Percentiles rank a stretch among this genome's conserved stretches.
Evolutionary conservation across 2,329 filamentous ascomycete genomes (phyloP).

Genomic region (Hymenoscyphus linearis): DNA sequence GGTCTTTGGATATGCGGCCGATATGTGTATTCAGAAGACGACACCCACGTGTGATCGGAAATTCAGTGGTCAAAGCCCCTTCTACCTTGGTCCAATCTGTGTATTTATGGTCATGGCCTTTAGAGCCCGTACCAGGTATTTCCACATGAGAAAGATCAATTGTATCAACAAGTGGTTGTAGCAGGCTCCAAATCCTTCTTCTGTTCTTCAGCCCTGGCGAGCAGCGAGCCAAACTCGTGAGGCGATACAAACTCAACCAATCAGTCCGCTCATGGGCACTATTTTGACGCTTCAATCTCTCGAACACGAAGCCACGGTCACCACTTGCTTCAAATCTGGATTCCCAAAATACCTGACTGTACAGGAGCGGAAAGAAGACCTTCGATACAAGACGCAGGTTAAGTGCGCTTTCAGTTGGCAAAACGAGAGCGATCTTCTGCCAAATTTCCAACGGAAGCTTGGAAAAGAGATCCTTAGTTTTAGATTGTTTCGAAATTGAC

Average conservation of each 20-base stretch:
- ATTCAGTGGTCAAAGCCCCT: not conserved
- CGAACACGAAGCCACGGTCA: not conserved
- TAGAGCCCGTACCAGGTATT: not conserved
- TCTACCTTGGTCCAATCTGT: not conserved
- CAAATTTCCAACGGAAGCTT: not conserved
- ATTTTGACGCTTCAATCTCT: not conserved
- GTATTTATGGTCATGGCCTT: not conserved
- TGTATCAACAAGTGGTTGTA: not conserved
- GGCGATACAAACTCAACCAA: slow-evolving; percentile 2
- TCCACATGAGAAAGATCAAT: not conserved
- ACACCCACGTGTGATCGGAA: not conserved
- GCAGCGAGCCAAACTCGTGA: not conserved
- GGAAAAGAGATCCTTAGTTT: not conserved
- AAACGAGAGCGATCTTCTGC: not conserved
- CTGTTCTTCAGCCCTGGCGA: not conserved
- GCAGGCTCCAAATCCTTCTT: not conserved
- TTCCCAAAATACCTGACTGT: not conserved
- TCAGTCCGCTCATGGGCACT: not conserved
- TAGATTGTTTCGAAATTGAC: not conserved
- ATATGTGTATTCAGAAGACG: not conserved
- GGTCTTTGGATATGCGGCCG: not conserved
- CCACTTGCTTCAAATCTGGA: slow-evolving; percentile 1
- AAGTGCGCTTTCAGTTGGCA: not conserved
- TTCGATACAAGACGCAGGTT: not conserved
- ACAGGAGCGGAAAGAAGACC: not conserved